Percentiles rank a stretch among this genome's conserved stretches.
Conservation (phyloP, 257 asterid species). For the Solanum gracilifrons region DNA sequence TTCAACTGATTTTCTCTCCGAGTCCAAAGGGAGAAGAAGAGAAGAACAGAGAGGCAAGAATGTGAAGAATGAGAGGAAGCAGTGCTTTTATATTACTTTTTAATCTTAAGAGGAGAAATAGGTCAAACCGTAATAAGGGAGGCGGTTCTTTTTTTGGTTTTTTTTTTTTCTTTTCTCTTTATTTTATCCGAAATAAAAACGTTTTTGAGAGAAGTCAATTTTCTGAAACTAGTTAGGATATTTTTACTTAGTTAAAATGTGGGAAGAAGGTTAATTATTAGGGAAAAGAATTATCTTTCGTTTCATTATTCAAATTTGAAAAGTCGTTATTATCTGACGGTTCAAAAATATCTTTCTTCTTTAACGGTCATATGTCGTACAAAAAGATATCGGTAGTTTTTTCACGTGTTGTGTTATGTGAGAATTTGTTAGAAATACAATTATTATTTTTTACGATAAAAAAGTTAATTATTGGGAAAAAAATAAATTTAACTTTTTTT, state of each 20-base stretch:
- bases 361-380: too few species aligned
- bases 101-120: background rate
- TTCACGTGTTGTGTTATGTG: too few species aligned
- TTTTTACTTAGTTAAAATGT: background rate
- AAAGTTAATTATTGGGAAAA: background rate
- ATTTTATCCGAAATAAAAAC: background rate
- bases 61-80: background rate
- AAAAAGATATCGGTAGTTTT: too few species aligned
- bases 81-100: background rate
- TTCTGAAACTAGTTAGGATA: background rate
- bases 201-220: background rate
- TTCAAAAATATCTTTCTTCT: too few species aligned
- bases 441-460: too few species aligned
- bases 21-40: background rate
- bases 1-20: background rate
- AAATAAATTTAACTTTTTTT: too few species aligned
- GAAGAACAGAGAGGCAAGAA: background rate
- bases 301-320: background rate
- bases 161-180: too few species aligned
- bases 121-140: background rate
- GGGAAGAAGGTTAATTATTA: too few species aligned
- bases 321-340: background rate
- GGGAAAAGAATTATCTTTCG: rapidly evolving
- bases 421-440: too few species aligned
- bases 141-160: background rate